A percentile compares a stretch with the other conserved stretches of the same genome.
These are phyloP conservation scores for Chamaenerion angustifolium DNA, from an alignment of 345 rosid genomes.

Conservation along the genomic window DNA sequence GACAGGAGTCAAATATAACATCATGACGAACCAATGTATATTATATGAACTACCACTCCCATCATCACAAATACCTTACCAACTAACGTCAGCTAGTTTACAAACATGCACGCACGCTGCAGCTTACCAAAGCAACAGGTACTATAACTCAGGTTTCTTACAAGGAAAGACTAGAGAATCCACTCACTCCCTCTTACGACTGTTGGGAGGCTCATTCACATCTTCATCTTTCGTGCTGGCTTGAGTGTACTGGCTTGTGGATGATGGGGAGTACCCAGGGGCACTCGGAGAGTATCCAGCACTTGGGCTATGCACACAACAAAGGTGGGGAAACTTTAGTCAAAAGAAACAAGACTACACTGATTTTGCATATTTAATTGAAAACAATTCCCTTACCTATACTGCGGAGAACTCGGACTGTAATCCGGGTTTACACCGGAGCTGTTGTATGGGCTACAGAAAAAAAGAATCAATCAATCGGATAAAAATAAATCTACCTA, in stretches of 20 bases:
- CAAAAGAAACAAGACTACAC: too few relatives aligned
- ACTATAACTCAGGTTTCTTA: too few relatives aligned
- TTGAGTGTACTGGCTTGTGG: constrained; percentile 67
- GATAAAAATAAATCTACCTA: not conserved
- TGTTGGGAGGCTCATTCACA: constrained; percentile 20
- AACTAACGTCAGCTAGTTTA: too few relatives aligned
- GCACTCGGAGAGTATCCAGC: constrained; percentile 79
- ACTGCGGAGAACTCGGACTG: constrained; percentile 61
- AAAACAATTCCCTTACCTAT: constrained; percentile 20
- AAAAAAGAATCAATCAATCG: not conserved
- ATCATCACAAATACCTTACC: constrained; percentile 13
- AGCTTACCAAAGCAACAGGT: too few relatives aligned
- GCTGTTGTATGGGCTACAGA: constrained; percentile 55
- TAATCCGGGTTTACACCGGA: constrained; percentile 65
- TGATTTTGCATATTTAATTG: too few relatives aligned
- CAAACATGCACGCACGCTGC: too few relatives aligned
- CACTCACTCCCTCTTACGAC: too few relatives aligned
- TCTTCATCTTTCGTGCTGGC: constrained; percentile 35
- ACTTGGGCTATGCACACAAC: constrained; percentile 32
- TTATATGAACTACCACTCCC: constrained; percentile 6
- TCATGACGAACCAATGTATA: not conserved
- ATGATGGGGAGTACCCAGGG: constrained; percentile 71
- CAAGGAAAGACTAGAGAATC: too few relatives aligned
- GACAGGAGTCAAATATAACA: too few relatives aligned
- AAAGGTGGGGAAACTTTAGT: too few relatives aligned